phyloP scores from a whole-genome alignment of 2,329 filamentous ascomycete genomes.

The Sclerotinia subarctica region DNA sequence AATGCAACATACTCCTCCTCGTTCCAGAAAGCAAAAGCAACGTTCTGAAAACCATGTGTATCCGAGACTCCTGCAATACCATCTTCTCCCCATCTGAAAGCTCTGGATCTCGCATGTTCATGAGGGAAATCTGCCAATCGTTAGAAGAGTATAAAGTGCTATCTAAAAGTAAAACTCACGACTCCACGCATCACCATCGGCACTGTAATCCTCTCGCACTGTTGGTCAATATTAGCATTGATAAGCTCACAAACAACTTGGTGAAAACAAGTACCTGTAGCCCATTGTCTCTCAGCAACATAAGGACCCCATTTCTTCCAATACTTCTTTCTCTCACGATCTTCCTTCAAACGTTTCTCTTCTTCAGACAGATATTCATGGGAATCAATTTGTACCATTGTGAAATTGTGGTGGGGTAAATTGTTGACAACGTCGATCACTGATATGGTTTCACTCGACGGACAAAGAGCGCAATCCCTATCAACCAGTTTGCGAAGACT shows the following conservation, averaged over 20 bases:
- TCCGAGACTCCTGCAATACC: slow-evolving; percentile 95
- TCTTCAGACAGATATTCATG: slow-evolving; percentile 86
- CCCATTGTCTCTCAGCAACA: slow-evolving; percentile 92
- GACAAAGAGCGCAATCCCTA: not conserved
- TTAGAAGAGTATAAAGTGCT: slow-evolving; percentile 32
- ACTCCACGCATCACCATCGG: slow-evolving; percentile 92
- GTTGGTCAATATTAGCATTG: slow-evolving; percentile 32
- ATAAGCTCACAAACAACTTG: slow-evolving; percentile 8
- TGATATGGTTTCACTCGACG: not conserved
- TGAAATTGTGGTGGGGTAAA: slow-evolving; percentile 24
- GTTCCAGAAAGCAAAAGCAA: slow-evolving; percentile 97
- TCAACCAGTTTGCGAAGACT: slow-evolving; percentile 1
- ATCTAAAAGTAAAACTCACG: slow-evolving; percentile 55
- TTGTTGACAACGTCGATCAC: slow-evolving; percentile 9
- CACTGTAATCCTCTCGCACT: slow-evolving; percentile 89
- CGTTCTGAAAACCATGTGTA: slow-evolving; percentile 85
- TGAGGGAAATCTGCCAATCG: slow-evolving; percentile 75
- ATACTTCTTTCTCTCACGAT: slow-evolving; percentile 79
- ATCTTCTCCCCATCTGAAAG: slow-evolving; percentile 95
- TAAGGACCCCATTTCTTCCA: slow-evolving; percentile 99
- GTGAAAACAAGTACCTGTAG: slow-evolving; percentile 61
- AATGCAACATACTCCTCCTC: slow-evolving; percentile 72
- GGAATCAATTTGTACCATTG: slow-evolving; percentile 86
- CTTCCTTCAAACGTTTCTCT: slow-evolving; percentile 84
- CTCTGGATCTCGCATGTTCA: slow-evolving; percentile 82